phyloP scores from a whole-genome alignment of 192 early-diverging fungal species.

The Coemansia sp. region DNA sequence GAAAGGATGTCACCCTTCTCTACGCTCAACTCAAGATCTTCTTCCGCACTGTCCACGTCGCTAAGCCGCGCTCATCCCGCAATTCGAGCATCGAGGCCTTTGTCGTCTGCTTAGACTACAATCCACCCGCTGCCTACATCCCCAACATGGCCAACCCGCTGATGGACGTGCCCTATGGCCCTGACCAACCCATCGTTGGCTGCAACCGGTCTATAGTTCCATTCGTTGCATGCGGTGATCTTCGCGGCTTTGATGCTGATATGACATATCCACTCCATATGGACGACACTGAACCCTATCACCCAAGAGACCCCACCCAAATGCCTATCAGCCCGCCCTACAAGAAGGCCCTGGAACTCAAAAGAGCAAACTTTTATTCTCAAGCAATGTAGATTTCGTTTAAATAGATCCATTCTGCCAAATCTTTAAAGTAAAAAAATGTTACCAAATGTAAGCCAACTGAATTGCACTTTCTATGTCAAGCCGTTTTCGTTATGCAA shows the following conservation, averaged over 20 bases:
- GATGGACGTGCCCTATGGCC: constrained; percentile 75
- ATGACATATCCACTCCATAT: constrained; percentile 73
- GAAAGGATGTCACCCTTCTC: constrained; percentile 89
- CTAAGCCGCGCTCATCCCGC: constrained; percentile 91
- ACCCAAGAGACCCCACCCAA: constrained; percentile 69
- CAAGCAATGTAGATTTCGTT: no score
- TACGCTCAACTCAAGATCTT: constrained; percentile 89
- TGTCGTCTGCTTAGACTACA: constrained; percentile 88
- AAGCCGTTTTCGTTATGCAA: no score
- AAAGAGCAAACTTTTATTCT: constrained; percentile 72
- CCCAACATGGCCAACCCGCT: constrained; percentile 90
- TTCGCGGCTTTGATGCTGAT: constrained; percentile 86
- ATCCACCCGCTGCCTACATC: constrained; percentile 76
- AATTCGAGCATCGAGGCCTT: constrained; percentile 94
- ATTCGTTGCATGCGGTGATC: constrained; percentile 88
- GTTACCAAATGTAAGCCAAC: no score
- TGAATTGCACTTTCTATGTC: no score
- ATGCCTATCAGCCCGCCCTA: constrained; percentile 88
- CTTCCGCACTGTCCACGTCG: constrained; percentile 85
- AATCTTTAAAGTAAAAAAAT: no score
- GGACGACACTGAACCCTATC: constrained; percentile 41
- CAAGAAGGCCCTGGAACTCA: constrained; percentile 72
- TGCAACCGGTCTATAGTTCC: constrained; percentile 79
- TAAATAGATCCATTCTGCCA: no score
- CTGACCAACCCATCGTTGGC: constrained; percentile 61